Evolutionary conservation across 148 eudicot species (phyloP).

Genomic region (Rhododendron ferrugineum): DNA sequence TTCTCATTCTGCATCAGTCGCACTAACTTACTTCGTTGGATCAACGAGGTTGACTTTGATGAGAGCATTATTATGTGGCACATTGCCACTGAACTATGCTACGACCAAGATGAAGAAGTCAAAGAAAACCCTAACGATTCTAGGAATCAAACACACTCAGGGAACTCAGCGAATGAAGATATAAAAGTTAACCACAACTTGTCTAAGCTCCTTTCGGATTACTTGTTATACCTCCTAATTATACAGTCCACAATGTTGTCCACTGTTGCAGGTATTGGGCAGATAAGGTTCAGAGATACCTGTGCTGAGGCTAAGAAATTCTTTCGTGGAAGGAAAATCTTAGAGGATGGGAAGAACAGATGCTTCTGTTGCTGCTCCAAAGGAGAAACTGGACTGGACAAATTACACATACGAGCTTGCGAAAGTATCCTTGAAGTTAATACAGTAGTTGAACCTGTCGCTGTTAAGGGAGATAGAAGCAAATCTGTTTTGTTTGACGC

Average conservation of each 20-base stretch:
- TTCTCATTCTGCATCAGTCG: too few relatives aligned
- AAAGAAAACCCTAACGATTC: too few relatives aligned
- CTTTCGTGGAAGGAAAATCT: background rate
- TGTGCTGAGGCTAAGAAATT: constrained; percentile 32
- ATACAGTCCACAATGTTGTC: constrained; percentile 29
- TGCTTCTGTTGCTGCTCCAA: background rate
- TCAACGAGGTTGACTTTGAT: background rate
- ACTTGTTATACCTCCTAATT: constrained; percentile 26
- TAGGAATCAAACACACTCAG: too few relatives aligned
- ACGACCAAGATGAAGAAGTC: background rate
- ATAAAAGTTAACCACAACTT: background rate
- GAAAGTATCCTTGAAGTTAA: background rate
- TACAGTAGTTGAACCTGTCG: background rate
- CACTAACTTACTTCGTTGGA: background rate
- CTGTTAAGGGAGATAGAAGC: too few relatives aligned
- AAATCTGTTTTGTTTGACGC: too few relatives aligned
- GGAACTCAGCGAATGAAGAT: background rate
- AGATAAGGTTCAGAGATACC: constrained; percentile 31
- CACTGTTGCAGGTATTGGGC: constrained; percentile 29
- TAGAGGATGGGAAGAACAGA: background rate
- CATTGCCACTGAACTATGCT: constrained; percentile 2
- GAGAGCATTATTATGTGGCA: background rate
- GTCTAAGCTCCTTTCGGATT: constrained; percentile 27
- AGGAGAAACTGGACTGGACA: background rate
- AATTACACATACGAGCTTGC: background rate